phyloP scores from a whole-genome alignment of 164 flowering plant genomes.

The Vitis riparia region DNA sequence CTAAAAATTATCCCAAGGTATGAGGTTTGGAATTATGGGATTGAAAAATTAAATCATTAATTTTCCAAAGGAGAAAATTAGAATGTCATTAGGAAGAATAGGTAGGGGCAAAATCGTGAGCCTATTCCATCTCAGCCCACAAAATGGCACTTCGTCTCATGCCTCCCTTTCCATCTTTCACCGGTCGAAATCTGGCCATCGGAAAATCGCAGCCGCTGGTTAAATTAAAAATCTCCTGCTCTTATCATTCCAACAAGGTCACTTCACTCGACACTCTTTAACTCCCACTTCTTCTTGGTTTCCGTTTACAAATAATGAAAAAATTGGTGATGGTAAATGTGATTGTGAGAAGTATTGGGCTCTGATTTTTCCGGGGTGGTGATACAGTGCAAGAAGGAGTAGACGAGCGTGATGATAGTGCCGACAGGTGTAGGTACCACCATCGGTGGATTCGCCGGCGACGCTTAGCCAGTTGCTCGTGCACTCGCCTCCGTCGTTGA shows the following conservation, averaged over 20 bases:
- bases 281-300: neutral
- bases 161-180: conserved; percentile 17
- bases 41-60: too few relatives aligned
- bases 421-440: conserved; percentile 90
- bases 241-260: conserved; percentile 29
- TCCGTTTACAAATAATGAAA: neutral
- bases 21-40: too few relatives aligned
- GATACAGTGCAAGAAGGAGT: conserved; percentile 49
- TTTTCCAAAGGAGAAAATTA: too few relatives aligned
- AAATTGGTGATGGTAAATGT: neutral
- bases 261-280: neutral
- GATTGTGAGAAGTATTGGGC: neutral
- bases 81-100: too few relatives aligned
- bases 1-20: too few relatives aligned
- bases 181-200: neutral
- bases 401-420: conserved; percentile 85
- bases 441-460: conserved; percentile 94
- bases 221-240: conserved; percentile 21
- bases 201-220: conserved; percentile 12
- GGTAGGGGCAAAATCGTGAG: too few relatives aligned
- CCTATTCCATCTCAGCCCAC: neutral
- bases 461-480: conserved; percentile 84
- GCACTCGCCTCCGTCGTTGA: conserved; percentile 82
- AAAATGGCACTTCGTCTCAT: conserved; percentile 21
- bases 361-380: too few relatives aligned